Conservation (phyloP, 108 stramenopile species). For the Cyclotella distinguenda region DNA sequence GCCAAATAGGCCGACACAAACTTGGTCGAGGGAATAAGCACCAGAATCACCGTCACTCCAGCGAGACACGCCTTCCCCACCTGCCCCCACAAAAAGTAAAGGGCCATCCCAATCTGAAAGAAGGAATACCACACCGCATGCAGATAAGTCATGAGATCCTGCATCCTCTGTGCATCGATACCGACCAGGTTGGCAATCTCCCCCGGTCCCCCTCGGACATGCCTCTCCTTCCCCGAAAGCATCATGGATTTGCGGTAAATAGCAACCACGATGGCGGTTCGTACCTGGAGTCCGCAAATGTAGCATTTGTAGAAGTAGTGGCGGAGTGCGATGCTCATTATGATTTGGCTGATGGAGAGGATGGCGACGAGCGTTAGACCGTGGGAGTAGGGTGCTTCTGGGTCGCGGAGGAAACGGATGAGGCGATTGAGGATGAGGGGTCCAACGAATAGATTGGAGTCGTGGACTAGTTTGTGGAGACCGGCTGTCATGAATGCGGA, state of each 20-base stretch:
- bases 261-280: conserved; percentile 76
- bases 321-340: conserved; percentile 79
- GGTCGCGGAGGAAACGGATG: conserved; percentile 67
- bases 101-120: conserved; percentile 75
- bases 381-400: conserved; percentile 50
- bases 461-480: conserved; percentile 83
- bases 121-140: conserved; percentile 83
- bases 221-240: conserved; percentile 64
- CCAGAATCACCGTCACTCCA: conserved; percentile 84
- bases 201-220: conserved; percentile 53
- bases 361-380: conserved; percentile 60
- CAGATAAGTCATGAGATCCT: conserved; percentile 80
- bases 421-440: conserved; percentile 80
- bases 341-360: conserved; percentile 71
- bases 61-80: conserved; percentile 75
- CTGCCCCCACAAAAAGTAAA: conserved; percentile 85
- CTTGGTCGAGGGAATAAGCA: conserved; percentile 84
- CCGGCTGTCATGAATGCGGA: conserved; percentile 67
- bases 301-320: conserved; percentile 95
- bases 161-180: conserved; percentile 91
- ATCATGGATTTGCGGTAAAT: conserved; percentile 88
- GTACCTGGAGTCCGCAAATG: conserved; percentile 79
- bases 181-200: conserved; percentile 91
- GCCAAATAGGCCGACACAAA: conserved; percentile 65
- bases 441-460: conserved; percentile 84